Evolutionary conservation across 2,329 filamentous ascomycete genomes (phyloP).

Genomic region (Sphaerulina musiva): DNA sequence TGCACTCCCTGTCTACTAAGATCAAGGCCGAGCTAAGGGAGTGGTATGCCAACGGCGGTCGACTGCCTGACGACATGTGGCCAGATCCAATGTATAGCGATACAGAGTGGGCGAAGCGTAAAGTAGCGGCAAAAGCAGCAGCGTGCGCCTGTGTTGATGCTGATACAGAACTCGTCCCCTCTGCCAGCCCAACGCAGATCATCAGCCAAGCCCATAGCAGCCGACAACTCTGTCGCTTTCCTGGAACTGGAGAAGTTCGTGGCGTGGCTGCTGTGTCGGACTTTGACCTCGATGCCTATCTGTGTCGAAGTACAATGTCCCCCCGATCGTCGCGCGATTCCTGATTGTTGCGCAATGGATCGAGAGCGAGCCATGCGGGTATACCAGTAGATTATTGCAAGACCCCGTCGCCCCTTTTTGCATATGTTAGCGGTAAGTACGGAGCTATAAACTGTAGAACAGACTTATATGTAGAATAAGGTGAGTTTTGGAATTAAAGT

Average conservation of each 20-base stretch:
- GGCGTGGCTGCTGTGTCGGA: neutral
- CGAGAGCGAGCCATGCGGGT: too few relatives aligned
- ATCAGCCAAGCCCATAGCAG: neutral
- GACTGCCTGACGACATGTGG: constrained; percentile 3
- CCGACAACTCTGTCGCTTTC: neutral
- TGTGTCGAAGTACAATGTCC: neutral
- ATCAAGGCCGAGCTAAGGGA: constrained; percentile 7
- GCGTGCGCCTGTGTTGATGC: too few relatives aligned
- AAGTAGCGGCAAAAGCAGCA: neutral
- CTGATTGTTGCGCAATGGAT: too few relatives aligned
- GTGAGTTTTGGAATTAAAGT: too few relatives aligned
- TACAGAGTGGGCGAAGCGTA: neutral
- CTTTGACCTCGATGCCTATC: neutral
- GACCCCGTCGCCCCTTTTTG: too few relatives aligned
- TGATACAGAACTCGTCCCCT: too few relatives aligned
- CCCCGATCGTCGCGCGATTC: too few relatives aligned
- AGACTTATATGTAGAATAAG: too few relatives aligned
- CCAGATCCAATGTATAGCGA: constrained; percentile 2
- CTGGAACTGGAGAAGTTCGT: neutral
- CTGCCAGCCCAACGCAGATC: too few relatives aligned
- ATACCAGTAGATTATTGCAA: too few relatives aligned
- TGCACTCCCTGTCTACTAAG: neutral
- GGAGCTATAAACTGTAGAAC: too few relatives aligned
- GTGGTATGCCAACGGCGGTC: constrained; percentile 6
- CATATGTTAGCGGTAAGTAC: too few relatives aligned